These are phyloP conservation scores for Citrus unshiu DNA, from an alignment of 345 rosid species.

Conservation along the genomic window DNA sequence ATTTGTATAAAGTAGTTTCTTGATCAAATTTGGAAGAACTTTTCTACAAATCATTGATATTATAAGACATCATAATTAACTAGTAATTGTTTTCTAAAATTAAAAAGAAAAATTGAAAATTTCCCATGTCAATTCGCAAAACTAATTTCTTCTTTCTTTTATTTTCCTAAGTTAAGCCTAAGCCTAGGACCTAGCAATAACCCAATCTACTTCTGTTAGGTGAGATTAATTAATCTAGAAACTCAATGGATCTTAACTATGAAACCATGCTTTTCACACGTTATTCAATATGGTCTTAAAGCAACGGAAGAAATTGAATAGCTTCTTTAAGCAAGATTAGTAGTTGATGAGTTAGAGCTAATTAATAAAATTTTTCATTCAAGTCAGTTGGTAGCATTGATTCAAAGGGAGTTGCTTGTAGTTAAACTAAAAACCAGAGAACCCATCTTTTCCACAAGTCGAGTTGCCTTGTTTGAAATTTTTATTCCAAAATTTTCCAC, in stretches of 20 bases:
- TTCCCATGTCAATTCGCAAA: not conserved
- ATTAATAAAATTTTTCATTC: not conserved
- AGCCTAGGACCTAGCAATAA: too few relatives aligned
- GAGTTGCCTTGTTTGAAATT: not conserved
- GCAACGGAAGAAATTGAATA: too few relatives aligned
- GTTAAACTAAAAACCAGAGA: not conserved
- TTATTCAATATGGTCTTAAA: too few relatives aligned
- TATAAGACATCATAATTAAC: too few relatives aligned
- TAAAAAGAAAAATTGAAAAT: not conserved
- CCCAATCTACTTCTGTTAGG: too few relatives aligned
- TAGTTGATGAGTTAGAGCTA: too few relatives aligned
- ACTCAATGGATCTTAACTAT: too few relatives aligned
- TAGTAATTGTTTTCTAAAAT: not conserved
- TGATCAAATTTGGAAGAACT: not conserved
- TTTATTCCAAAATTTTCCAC: not conserved
- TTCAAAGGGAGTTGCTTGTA: not conserved
- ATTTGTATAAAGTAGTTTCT: not conserved
- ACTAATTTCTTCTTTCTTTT: too few relatives aligned
- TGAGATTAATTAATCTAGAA: too few relatives aligned
- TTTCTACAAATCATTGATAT: not conserved
- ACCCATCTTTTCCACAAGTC: not conserved
- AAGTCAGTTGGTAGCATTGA: not conserved
- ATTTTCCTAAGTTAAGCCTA: too few relatives aligned
- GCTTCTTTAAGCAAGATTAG: too few relatives aligned
- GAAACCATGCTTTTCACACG: too few relatives aligned